Evolutionary conservation across 2,329 filamentous ascomycete genomes (phyloP).

Genomic region (Alternaria atra): DNA sequence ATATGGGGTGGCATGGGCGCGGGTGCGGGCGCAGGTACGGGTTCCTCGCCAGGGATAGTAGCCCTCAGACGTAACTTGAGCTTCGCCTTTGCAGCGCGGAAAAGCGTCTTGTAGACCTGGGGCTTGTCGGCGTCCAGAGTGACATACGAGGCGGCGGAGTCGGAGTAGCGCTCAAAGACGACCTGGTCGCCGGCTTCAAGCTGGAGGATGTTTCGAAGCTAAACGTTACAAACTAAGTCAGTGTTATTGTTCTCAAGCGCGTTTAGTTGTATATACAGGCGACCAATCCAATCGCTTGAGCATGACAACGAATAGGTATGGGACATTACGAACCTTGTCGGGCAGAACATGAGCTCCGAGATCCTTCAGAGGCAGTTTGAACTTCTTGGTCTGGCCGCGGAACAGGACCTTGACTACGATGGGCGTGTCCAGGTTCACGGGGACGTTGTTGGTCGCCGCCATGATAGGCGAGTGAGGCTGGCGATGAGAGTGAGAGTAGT

Average conservation of each 20-base stretch:
- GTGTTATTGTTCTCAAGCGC: slow-evolving; percentile 9
- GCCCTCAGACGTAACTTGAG: slow-evolving; percentile 92
- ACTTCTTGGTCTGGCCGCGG: slow-evolving; percentile 78
- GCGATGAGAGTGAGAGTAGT: slow-evolving; percentile 35
- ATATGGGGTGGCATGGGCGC: slow-evolving; percentile 24
- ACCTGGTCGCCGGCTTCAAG: slow-evolving; percentile 70
- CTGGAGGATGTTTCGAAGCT: slow-evolving; percentile 71
- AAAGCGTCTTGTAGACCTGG: slow-evolving; percentile 94
- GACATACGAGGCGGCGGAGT: slow-evolving; percentile 85
- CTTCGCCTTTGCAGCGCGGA: slow-evolving; percentile 96
- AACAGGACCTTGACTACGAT: slow-evolving; percentile 88
- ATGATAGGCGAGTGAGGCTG: slow-evolving; percentile 47
- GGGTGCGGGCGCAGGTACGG: slow-evolving; percentile 23
- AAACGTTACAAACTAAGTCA: slow-evolving; percentile 21
- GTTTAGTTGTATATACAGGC: not conserved
- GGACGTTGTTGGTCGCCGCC: slow-evolving; percentile 51
- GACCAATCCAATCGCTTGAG: not conserved
- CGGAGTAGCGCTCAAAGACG: slow-evolving; percentile 91
- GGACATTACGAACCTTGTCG: slow-evolving; percentile 74
- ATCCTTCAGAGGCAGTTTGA: slow-evolving; percentile 90
- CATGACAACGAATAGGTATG: not conserved
- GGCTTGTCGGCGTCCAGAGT: slow-evolving; percentile 78
- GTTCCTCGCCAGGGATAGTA: slow-evolving; percentile 65
- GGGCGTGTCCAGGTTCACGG: slow-evolving; percentile 71
- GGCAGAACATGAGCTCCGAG: slow-evolving; percentile 78